phyloP scores from a whole-genome alignment of 768 basidiomycete species.

The Mycena latifolia region DNA sequence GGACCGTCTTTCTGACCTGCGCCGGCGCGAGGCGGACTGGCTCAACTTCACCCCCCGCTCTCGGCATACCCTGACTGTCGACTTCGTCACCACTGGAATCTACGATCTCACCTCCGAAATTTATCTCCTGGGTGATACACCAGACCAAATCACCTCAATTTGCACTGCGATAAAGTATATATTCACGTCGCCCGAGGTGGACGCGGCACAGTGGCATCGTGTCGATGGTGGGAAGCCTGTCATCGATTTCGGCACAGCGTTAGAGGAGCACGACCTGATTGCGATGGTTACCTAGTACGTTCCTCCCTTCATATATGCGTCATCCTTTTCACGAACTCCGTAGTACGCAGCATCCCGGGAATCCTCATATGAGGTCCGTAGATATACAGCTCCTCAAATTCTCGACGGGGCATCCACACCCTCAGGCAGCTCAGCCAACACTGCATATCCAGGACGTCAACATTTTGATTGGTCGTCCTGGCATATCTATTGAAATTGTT shows the following conservation, averaged over 20 bases:
- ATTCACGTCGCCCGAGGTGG: background rate
- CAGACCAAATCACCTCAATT: background rate
- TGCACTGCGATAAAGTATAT: constrained; percentile 22
- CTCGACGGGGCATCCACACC: constrained; percentile 22
- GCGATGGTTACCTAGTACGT: constrained; percentile 30
- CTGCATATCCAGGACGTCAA: constrained; percentile 6
- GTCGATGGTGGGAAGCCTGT: constrained; percentile 19
- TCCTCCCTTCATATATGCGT: no score
- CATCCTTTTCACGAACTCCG: background rate
- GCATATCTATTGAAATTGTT: constrained; percentile 21
- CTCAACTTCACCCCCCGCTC: constrained; percentile 5
- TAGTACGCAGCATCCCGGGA: background rate
- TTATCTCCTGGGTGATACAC: constrained; percentile 3
- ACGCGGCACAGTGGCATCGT: background rate
- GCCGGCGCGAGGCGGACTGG: constrained; percentile 10
- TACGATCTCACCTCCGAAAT: constrained; percentile 19
- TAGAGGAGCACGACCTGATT: constrained; percentile 34
- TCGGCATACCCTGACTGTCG: background rate
- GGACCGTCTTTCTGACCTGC: constrained; percentile 8
- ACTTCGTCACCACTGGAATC: constrained; percentile 4
- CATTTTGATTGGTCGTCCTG: background rate
- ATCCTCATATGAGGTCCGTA: constrained; percentile 5
- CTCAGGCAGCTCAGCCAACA: constrained; percentile 1
- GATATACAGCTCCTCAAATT: constrained; percentile 17
- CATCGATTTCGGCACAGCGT: constrained; percentile 27